Conservation (phyloP, 257 asterid species). For the Fraxinus cuspidata region DNA sequence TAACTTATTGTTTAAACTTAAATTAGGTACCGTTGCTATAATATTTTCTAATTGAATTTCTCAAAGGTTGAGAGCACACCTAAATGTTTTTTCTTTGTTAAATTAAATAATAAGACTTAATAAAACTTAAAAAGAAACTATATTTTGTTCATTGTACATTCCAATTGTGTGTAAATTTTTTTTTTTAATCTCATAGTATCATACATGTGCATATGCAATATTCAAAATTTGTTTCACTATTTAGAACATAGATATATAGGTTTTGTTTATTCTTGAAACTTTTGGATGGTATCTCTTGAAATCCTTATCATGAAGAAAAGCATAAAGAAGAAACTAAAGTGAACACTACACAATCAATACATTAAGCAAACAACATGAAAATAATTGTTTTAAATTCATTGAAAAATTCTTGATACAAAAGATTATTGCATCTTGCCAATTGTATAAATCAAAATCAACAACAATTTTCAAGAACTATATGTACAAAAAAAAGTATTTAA, state of each 20-base stretch:
- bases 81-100: too few species aligned
- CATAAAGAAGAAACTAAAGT: background rate
- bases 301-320: background rate
- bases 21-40: background rate
- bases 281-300: background rate
- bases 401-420: background rate
- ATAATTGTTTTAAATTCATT: background rate
- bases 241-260: too few species aligned
- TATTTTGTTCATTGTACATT: background rate
- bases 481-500: background rate
- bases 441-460: background rate
- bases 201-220: background rate
- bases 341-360: background rate
- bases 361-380: background rate
- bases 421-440: background rate
- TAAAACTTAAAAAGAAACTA: too few species aligned
- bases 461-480: background rate
- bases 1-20: too few species aligned
- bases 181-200: too few species aligned
- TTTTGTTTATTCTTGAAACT: background rate
- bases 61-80: too few species aligned
- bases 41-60: background rate
- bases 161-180: too few species aligned
- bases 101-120: too few species aligned
- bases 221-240: background rate